phyloP scores from a whole-genome alignment of 176 grass and related monocot species.

The Carex myosuroides region DNA sequence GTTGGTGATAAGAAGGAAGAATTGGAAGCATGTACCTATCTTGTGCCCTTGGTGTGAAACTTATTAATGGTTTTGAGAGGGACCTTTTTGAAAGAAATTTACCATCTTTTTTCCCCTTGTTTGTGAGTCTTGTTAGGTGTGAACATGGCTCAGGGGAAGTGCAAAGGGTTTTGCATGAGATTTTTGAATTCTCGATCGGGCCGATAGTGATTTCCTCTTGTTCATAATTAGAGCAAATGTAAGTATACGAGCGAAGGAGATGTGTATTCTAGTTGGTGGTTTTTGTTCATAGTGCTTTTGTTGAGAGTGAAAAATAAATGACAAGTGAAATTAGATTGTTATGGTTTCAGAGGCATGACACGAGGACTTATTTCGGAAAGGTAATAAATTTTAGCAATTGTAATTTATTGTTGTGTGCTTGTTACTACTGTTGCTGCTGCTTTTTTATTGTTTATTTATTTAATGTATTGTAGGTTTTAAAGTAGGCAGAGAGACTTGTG shows the following conservation, averaged over 20 bases:
- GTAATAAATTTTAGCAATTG: background rate
- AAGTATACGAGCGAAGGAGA: background rate
- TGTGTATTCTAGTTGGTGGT: constrained; percentile 2
- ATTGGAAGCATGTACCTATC: constrained; percentile 56
- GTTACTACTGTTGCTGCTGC: background rate
- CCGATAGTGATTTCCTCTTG: constrained; percentile 38
- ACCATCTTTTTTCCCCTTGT: constrained; percentile 57
- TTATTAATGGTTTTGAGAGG: constrained; percentile 49
- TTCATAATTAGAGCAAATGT: constrained; percentile 13
- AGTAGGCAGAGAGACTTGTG: background rate
- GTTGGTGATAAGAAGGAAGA: constrained; percentile 70
- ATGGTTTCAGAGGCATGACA: background rate
- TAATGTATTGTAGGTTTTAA: constrained; percentile 7
- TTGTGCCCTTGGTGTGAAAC: constrained; percentile 63
- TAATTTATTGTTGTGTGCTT: background rate
- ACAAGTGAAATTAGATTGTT: background rate
- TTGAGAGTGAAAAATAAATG: constrained; percentile 2
- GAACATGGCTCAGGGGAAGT: constrained; percentile 83
- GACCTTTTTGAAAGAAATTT: constrained; percentile 72
- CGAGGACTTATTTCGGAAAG: background rate
- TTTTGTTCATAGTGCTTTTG: background rate
- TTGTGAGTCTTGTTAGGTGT: constrained; percentile 70
- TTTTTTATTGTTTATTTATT: constrained; percentile 7
- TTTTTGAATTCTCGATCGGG: constrained; percentile 80
- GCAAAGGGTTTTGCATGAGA: constrained; percentile 57